Conservation (phyloP, 306 rosid genomes). For the Dalbergia cultrata region DNA sequence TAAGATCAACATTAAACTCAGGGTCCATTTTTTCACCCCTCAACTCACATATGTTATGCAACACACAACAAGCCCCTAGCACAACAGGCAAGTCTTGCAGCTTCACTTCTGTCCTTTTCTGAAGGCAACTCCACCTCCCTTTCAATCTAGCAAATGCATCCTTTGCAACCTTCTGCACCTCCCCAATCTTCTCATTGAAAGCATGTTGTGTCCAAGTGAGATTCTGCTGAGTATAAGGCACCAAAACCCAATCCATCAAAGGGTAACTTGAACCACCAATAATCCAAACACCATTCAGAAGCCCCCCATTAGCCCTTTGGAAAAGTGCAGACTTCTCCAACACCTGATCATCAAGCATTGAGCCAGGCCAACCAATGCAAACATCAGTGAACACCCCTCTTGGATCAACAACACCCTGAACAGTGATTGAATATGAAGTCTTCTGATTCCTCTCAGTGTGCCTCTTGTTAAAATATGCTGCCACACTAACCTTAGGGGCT, state of each 20-base stretch:
- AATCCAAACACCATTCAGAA: slow-evolving; percentile 77
- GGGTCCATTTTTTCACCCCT: slow-evolving; percentile 74
- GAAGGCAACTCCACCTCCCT: slow-evolving; percentile 92
- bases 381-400: slow-evolving; percentile 84
- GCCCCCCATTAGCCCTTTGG: slow-evolving; percentile 78
- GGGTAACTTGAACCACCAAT: slow-evolving; percentile 83
- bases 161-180: slow-evolving; percentile 70
- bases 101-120: slow-evolving; percentile 89
- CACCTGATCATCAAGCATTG: slow-evolving; percentile 93
- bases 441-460: slow-evolving; percentile 94
- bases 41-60: slow-evolving; percentile 92
- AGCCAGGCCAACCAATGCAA: slow-evolving; percentile 98
- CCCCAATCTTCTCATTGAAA: slow-evolving; percentile 91
- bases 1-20: slow-evolving; percentile 58
- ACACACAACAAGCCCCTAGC: slow-evolving; percentile 94
- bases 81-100: slow-evolving; percentile 89
- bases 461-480: slow-evolving; percentile 85
- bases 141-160: slow-evolving; percentile 84
- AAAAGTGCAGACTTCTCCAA: slow-evolving; percentile 74
- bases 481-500: slow-evolving; percentile 91
- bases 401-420: slow-evolving; percentile 90
- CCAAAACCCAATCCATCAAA: slow-evolving; percentile 91
- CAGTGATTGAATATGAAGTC: slow-evolving; percentile 88
- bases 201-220: slow-evolving; percentile 95
- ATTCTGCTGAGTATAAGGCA: slow-evolving; percentile 83